Evolutionary conservation across 1,284 basidiomycete species (phyloP).

Genomic region (Ustanciosporium gigantosporum): DNA sequence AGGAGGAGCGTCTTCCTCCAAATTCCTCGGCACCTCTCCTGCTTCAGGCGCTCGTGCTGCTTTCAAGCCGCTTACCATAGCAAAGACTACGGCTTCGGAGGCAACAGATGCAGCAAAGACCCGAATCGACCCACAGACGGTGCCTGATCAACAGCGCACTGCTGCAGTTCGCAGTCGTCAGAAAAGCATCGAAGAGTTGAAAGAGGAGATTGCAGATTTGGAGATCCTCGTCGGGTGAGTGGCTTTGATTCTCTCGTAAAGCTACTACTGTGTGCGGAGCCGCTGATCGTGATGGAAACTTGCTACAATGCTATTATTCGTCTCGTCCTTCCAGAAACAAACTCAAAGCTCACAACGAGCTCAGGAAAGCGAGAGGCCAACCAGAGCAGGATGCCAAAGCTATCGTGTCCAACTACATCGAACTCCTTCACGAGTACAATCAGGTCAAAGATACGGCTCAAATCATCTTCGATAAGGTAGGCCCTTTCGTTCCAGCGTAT

Average conservation of each 20-base stretch:
- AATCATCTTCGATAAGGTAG: conserved; percentile 28
- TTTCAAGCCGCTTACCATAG: not conserved
- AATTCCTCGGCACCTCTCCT: too few relatives aligned
- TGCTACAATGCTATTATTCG: too few relatives aligned
- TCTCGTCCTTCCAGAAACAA: conserved; percentile 1
- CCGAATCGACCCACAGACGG: not conserved
- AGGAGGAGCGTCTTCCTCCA: not conserved
- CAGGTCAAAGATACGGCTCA: conserved; percentile 29
- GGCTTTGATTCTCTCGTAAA: too few relatives aligned
- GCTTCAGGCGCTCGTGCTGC: not conserved
- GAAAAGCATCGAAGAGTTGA: conserved; percentile 8
- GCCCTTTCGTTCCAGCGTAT: not conserved
- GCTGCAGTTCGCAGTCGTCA: not conserved
- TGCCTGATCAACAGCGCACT: not conserved
- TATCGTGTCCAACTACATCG: conserved; percentile 22
- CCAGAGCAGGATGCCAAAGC: conserved; percentile 14
- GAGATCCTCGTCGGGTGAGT: conserved; percentile 18
- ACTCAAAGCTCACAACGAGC: conserved; percentile 15
- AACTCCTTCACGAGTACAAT: conserved; percentile 27
- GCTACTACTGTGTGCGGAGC: too few relatives aligned
- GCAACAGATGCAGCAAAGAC: not conserved
- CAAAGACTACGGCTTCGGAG: not conserved
- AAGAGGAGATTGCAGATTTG: conserved; percentile 15
- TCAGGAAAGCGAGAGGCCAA: conserved; percentile 1
- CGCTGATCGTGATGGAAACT: too few relatives aligned